A percentile compares a stretch with the other conserved stretches of the same genome.
Conservation (phyloP, 176 grass and related monocot species). For the Panicum miliaceum region DNA sequence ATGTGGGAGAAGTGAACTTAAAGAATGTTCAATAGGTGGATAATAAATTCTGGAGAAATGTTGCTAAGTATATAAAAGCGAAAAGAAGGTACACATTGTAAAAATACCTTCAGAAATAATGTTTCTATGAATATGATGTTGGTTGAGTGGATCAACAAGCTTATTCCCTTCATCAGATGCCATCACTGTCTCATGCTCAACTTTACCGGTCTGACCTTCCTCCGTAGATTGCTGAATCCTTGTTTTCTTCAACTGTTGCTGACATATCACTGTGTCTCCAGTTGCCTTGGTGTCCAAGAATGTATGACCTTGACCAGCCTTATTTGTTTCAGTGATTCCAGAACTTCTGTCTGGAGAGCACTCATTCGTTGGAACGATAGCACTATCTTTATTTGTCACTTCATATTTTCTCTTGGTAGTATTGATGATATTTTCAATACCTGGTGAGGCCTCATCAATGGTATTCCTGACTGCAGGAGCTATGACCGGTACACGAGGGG, state of each 20-base stretch:
- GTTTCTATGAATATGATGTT: neutral
- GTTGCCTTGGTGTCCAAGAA: slow-evolving; percentile 37
- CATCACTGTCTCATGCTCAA: slow-evolving; percentile 30
- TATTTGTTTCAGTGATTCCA: slow-evolving; percentile 42
- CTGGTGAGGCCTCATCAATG: slow-evolving; percentile 14
- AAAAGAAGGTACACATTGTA: slow-evolving; percentile 5
- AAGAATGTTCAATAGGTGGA: slow-evolving; percentile 6
- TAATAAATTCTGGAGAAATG: neutral
- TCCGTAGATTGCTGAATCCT: slow-evolving; percentile 38
- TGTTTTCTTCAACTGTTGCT: slow-evolving; percentile 42
- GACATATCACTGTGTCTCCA: slow-evolving; percentile 16
- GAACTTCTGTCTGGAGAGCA: slow-evolving; percentile 51
- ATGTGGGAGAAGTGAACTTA: slow-evolving; percentile 19
- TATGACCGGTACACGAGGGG: slow-evolving; percentile 52
- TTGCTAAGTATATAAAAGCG: neutral
- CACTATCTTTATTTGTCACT: slow-evolving; percentile 21
- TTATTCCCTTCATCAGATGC: slow-evolving; percentile 37
- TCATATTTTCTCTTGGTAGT: slow-evolving; percentile 30
- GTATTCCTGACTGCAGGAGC: slow-evolving; percentile 35
- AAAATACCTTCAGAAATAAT: slow-evolving; percentile 57
- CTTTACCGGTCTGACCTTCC: slow-evolving; percentile 19
- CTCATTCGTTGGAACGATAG: neutral
- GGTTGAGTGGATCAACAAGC: slow-evolving; percentile 8
- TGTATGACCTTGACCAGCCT: slow-evolving; percentile 29
- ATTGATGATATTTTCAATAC: slow-evolving; percentile 23